These are phyloP conservation scores for Euptelea pleiosperma DNA, from an alignment of 164 flowering plant species.

Conservation along the genomic window DNA sequence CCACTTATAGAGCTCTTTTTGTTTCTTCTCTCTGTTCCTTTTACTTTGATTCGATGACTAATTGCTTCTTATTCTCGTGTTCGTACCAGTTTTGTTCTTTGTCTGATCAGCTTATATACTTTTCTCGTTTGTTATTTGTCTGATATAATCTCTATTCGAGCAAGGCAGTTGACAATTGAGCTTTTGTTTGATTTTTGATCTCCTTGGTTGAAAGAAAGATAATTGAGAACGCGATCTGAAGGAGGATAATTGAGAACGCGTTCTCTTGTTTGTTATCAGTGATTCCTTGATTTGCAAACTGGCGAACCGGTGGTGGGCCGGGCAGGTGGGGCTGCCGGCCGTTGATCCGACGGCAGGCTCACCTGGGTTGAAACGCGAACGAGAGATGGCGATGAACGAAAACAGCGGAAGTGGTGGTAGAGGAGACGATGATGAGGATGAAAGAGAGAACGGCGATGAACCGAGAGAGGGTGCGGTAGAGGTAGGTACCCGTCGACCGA, in stretches of 20 bases:
- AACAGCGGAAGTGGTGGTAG: constrained; percentile 22
- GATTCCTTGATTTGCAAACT: constrained; percentile 15
- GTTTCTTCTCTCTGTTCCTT: background rate
- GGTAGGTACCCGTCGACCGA: constrained; percentile 50
- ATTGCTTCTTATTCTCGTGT: too few species aligned
- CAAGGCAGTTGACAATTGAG: background rate
- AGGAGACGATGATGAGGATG: constrained; percentile 38
- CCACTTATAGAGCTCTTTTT: too few species aligned
- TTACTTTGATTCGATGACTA: too few species aligned
- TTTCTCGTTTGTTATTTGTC: too few species aligned
- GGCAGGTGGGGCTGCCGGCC: constrained; percentile 50
- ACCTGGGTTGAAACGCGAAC: constrained; percentile 32
- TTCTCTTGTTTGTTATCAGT: background rate
- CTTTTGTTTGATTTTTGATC: background rate
- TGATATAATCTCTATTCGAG: too few species aligned
- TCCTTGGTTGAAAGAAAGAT: too few species aligned
- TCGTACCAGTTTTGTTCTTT: too few species aligned
- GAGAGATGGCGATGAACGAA: constrained; percentile 25
- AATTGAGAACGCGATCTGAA: background rate
- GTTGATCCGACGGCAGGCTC: constrained; percentile 29
- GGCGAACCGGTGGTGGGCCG: constrained; percentile 80
- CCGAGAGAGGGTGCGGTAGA: constrained; percentile 69
- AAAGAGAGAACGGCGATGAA: constrained; percentile 41
- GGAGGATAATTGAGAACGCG: background rate
- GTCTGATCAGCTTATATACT: too few species aligned